Base-by-base conservation (phyloP, 2,329 filamentous ascomycete genomes). In the Paecilomyces sp. region DNA sequence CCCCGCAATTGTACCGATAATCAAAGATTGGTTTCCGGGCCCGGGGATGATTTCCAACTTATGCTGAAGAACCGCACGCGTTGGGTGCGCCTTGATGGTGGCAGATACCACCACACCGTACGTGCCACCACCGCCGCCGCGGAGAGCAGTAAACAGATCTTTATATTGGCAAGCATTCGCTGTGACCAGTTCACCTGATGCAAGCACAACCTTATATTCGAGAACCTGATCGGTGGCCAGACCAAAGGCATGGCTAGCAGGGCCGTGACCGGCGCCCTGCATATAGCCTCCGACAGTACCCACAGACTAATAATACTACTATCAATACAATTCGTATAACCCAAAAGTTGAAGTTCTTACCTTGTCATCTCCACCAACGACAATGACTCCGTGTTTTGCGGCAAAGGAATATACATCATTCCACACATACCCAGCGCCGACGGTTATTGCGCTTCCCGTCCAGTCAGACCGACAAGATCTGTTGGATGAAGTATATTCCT, bases 61-160 rank as follows among this genome's bases (percentile, higher is more conserved):
- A 66, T 50, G 62, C 62, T 11, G 70, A 58, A 3, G 74, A 71
- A 28, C 53, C 77, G 76, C 12, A 77, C 75, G n/a, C 74, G 74
- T 36, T 80, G 63, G 12, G 6, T 28, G 6, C 25, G 25, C 25
- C 25, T 28, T 28, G 25, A 28, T 28, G 25, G 77, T 79, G 36
- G 75, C 77, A 28, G 70, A 72, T 8, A 75, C 71, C 4, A 79
- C 77, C n/a, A 80, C 69, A 41, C 77, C 77, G 62, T 76, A 77
- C 34, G 34, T 60, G 64, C 81, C 82, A 1, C 83, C 84, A 2
- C 84, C 84, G 5, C 83, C 83, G 8, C 80, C 80, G 28, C 78
- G 74, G 4, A 82, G 67, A 24, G 80, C 80, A 75, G 77, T 81
- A 68, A 80, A 83, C 1, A 83, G 69, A 58, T 80, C 78, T 6